Evolutionary conservation across 176 grass and related monocot species (phyloP).

Genomic region (Elaeis guineensis): DNA sequence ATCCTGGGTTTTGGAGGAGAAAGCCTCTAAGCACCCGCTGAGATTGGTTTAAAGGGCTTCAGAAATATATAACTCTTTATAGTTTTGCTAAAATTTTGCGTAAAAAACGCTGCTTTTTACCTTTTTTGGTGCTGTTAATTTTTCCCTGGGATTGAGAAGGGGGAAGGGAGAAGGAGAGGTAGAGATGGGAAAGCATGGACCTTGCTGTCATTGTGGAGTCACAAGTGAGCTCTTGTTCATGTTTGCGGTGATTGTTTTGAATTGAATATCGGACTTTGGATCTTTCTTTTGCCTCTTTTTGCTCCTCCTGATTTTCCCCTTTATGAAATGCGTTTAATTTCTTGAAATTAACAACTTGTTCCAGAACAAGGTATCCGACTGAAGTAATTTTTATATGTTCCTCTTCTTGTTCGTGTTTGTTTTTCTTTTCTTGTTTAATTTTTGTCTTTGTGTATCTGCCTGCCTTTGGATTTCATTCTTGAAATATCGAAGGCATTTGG

Average conservation of each 20-base stretch:
- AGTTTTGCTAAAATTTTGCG: constrained; percentile 1
- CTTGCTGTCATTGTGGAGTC: constrained; percentile 57
- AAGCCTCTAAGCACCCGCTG: neutral
- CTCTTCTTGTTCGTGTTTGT: too few relatives aligned
- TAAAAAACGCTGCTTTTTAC: neutral
- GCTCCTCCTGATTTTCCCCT: neutral
- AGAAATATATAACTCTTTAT: constrained; percentile 2
- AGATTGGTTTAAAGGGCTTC: neutral
- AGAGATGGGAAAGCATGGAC: constrained; percentile 45
- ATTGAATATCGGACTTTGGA: neutral
- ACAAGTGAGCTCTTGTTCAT: constrained; percentile 45
- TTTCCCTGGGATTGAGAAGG: constrained; percentile 9
- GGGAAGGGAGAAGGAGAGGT: constrained; percentile 5
- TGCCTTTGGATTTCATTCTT: too few relatives aligned
- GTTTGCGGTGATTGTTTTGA: constrained; percentile 3
- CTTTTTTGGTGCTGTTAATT: neutral
- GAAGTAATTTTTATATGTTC: too few relatives aligned
- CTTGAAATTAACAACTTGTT: too few relatives aligned
- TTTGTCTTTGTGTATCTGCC: too few relatives aligned
- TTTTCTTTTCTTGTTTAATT: too few relatives aligned
- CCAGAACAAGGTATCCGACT: too few relatives aligned
- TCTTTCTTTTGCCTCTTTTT: constrained; percentile 12
- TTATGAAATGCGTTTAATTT: too few relatives aligned
- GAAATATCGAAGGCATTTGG: too few relatives aligned
- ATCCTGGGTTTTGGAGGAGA: neutral